Base-by-base conservation (phyloP, 345 rosid genomes). In the Syzygium jambos region DNA sequence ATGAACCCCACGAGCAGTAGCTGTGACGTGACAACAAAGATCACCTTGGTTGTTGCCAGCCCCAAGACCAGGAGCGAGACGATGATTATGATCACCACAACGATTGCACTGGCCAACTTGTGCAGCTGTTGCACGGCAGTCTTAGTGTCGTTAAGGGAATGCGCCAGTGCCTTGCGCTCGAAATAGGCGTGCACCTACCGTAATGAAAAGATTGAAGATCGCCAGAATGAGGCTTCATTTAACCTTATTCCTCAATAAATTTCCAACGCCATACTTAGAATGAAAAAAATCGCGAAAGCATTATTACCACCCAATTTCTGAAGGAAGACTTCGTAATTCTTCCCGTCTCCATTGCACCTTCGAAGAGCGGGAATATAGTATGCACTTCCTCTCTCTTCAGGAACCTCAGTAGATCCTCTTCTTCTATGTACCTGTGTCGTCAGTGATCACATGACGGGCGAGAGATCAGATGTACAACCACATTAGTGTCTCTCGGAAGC, bases 71-170 rank as follows among this genome's bases (percentile, higher is more conserved):
- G 89, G 46, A 96, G 95, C 57, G 96, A 90, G 27, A 93, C 90
- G 27, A 94, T 89, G 41, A 92, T 11, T 86, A 94, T 94, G 61
- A 96, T 87, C 27, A 95, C 91, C 15, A 87, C 87, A 43, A 94
- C 95, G 2, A 96, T 56, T 9, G 94, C 94, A 63, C 95, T 95
- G 41, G 95, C 97, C 89, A 96, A 87, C 92, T 94, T 94, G 93
- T 96, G 96, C 51, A 96, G 94, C 86, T 95, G 95, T 68, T 94
- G 95, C 38, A 96, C 98, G 6, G 97, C 96, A 1, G 97, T 96
- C 88, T 93, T 96, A 5, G 96, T 95, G 85, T 96, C 98, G 52
- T 93, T 96, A 86, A 96, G 87, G 5, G 98, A 94, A 90, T 94
- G 93, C 2, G 94, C 98, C 21, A 96, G 91, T 11, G 98, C 94